A percentile compares a stretch with the other conserved stretches of the same genome.
Evolutionary conservation across 495 filamentous ascomycete species (phyloP).

Genomic region (Podospora pseudocomata): DNA sequence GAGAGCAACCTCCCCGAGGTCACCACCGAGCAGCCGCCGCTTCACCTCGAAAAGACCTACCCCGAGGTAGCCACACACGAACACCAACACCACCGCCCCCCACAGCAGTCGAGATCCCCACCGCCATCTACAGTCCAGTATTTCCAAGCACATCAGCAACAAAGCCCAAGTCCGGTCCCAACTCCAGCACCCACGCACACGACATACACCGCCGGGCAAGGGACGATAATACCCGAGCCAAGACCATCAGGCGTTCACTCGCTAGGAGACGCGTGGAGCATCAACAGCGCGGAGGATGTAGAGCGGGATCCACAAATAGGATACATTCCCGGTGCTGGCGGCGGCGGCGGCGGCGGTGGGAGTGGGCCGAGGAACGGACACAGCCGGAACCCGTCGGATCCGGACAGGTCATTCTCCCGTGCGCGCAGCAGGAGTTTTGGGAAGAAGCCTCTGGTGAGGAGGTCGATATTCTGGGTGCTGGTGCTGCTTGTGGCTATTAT

Average conservation of each 20-base stretch:
- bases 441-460: conserved; percentile 8
- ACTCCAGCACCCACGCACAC: neutral
- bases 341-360: neutral
- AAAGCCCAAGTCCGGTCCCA: neutral
- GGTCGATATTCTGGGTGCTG: conserved; percentile 20
- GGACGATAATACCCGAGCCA: neutral
- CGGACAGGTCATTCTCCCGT: neutral
- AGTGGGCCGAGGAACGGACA: neutral
- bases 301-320: neutral
- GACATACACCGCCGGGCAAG: neutral
- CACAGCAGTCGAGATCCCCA: neutral
- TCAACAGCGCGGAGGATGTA: conserved; percentile 1
- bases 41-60: conserved; percentile 18
- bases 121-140: neutral
- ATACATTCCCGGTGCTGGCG: neutral
- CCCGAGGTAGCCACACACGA: conserved; percentile 14
- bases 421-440: neutral
- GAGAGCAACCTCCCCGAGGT: conserved; percentile 1
- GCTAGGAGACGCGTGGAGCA: conserved; percentile 13
- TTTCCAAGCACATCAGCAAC: neutral
- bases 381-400: neutral
- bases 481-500: conserved; percentile 13
- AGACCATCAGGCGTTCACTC: conserved; percentile 15
- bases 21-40: conserved; percentile 2
- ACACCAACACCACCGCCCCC: conserved; percentile 1